phyloP scores from a whole-genome alignment of 352 stramenopile species.

The Phytophthora constricta region DNA sequence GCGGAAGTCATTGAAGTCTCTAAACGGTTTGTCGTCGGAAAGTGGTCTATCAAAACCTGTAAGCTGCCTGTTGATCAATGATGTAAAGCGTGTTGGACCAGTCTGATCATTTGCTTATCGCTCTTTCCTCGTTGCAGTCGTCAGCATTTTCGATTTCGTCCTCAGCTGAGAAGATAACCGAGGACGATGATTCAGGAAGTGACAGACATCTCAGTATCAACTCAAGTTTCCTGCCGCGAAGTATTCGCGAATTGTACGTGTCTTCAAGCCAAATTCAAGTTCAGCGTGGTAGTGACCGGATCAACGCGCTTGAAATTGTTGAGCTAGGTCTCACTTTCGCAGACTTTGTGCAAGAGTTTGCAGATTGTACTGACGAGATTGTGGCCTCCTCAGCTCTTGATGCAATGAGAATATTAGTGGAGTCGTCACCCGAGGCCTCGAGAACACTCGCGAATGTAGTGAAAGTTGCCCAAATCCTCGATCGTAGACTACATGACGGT shows the following conservation, averaged over 20 bases:
- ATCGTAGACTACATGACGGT: constrained; percentile 48
- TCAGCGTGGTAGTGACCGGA: constrained; percentile 14
- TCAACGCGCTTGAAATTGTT: constrained; percentile 27
- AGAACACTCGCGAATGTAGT: constrained; percentile 45
- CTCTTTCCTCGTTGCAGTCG: constrained; percentile 20
- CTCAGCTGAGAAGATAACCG: constrained; percentile 20
- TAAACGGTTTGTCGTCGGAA: constrained; percentile 31
- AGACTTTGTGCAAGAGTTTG: constrained; percentile 54
- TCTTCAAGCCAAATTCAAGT: constrained; percentile 4
- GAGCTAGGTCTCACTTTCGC: constrained; percentile 45
- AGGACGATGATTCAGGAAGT: constrained; percentile 20
- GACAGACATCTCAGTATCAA: constrained; percentile 29
- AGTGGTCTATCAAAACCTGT: constrained; percentile 31
- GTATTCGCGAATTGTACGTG: constrained; percentile 48
- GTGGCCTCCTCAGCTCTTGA: constrained; percentile 44
- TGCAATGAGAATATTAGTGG: constrained; percentile 43
- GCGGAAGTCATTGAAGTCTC: constrained; percentile 57
- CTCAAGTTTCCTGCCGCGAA: constrained; percentile 49
- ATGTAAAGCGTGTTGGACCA: neutral
- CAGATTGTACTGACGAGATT: constrained; percentile 39
- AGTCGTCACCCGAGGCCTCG: constrained; percentile 27
- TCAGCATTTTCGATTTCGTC: constrained; percentile 46
- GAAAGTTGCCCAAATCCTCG: constrained; percentile 43
- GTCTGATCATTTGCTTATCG: constrained; percentile 2
- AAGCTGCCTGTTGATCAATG: neutral